phyloP scores from a whole-genome alignment of 2,329 filamentous ascomycete genomes.

The Madurella mycetomatis region DNA sequence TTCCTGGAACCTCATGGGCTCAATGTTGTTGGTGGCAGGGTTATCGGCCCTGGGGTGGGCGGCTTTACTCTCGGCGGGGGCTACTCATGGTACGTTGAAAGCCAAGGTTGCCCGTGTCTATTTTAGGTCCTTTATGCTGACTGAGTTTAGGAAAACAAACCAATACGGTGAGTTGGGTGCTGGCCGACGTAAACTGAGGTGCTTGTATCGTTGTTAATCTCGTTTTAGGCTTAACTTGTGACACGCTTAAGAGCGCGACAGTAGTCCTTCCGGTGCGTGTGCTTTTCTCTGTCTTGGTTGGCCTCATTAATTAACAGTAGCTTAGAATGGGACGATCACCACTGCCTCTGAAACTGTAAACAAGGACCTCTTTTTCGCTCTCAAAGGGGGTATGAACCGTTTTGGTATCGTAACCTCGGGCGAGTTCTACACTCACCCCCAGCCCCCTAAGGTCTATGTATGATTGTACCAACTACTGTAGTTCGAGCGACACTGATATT shows the following conservation, averaged over 20 bases:
- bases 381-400: slow-evolving; percentile 27
- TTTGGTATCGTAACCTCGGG: slow-evolving; percentile 28
- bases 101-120: neutral
- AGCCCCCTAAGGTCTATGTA: slow-evolving; percentile 22
- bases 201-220: neutral
- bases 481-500: neutral
- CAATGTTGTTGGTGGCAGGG: slow-evolving; percentile 28
- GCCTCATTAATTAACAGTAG: neutral
- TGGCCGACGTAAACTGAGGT: neutral
- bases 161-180: slow-evolving; percentile 24
- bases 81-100: slow-evolving; percentile 24
- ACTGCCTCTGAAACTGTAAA: slow-evolving; percentile 17
- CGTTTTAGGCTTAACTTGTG: slow-evolving; percentile 20
- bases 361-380: slow-evolving; percentile 26
- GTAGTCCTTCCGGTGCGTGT: slow-evolving; percentile 25
- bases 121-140: neutral
- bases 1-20: slow-evolving; percentile 18
- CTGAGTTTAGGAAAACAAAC: slow-evolving; percentile 24
- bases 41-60: slow-evolving; percentile 26
- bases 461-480: neutral
- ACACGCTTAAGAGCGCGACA: slow-evolving; percentile 25
- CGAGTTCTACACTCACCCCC: slow-evolving; percentile 22
- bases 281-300: no score
- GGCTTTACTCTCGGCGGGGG: slow-evolving; percentile 28
- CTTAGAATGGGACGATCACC: slow-evolving; percentile 27